Evolutionary conservation across 2,329 filamentous ascomycete species (phyloP), one percentile per base, ranked within the genome.

Genomic region (Alternaria conjuncta): DNA sequence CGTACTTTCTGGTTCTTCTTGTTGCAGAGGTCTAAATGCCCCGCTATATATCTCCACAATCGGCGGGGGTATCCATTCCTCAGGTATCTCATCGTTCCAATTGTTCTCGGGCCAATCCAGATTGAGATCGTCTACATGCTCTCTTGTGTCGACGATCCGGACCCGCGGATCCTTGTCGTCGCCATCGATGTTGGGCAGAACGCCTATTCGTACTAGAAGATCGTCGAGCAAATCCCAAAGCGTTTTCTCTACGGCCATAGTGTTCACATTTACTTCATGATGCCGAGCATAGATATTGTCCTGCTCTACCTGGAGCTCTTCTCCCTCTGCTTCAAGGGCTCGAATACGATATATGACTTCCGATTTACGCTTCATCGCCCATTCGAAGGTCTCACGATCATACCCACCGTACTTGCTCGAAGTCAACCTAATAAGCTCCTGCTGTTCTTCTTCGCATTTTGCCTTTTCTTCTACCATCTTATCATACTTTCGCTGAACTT

Each of bases 101-200:
- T 36, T 36, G 2, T 36, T n/a, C 32, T 36, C 32, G 1, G 32
- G 2, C 32, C 32, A 36, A n/a, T 36, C 2, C 32, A 36, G 0
- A 4, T 3, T 36, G 2, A 0, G 2, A 36, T 3, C 32, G 32
- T 36, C 32, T 5, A 2, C 32, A 0, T 0, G 32, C 1, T n/a
- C 32, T 36, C 2, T 36, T 36, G 32, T 2, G 2, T 3, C 1
- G 4, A 36, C 2, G 0, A 36, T 3, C 3, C 4, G 32, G 32
- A 36, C 32, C 32, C 32, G 1, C 32, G 32, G 32, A n/a, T 36
- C 5, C 32, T 36, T 2, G 32, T 36, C 32, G 32, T 2, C 2
- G 32, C 1, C 32, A n/a, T 36, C 32, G 15, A 36, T 3, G 3
- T 2, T 3, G 2, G 32, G 32, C 1, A 36, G 2, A 36, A 36